A percentile compares a stretch with the other conserved stretches of the same genome.
Conservation (phyloP, 2,329 filamentous ascomycete species). For the Trichoderma koningiopsis region DNA sequence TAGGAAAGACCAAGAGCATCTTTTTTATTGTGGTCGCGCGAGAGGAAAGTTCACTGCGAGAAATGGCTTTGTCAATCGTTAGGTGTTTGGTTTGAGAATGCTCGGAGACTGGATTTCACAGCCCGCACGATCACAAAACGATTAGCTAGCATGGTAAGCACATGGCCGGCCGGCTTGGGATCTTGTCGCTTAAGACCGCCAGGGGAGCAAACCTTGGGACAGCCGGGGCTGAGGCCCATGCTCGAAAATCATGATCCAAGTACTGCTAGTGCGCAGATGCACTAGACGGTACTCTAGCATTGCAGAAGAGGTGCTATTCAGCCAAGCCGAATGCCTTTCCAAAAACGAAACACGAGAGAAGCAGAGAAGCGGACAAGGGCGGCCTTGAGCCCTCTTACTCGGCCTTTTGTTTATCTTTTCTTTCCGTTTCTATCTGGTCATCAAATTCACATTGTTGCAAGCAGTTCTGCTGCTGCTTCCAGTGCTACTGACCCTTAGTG, state of each 20-base stretch:
- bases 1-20: neutral
- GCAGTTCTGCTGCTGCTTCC: neutral
- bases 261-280: slow-evolving; percentile 10
- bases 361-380: neutral
- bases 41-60: neutral
- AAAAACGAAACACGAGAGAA: neutral
- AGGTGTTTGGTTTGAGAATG: neutral
- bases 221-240: slow-evolving; percentile 30
- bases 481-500: neutral
- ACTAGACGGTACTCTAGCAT: neutral
- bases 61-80: neutral
- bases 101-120: neutral
- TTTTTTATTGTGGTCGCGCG: neutral
- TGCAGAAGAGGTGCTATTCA: neutral
- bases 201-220: slow-evolving; percentile 5
- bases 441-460: neutral
- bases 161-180: slow-evolving; percentile 14
- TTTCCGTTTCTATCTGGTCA: neutral
- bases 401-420: neutral
- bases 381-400: neutral
- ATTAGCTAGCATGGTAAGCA: slow-evolving; percentile 7
- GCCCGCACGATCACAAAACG: slow-evolving; percentile 4
- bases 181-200: slow-evolving; percentile 15
- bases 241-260: slow-evolving; percentile 14
- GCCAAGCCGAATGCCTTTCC: neutral